A percentile compares a stretch with the other conserved stretches of the same genome.
Evolutionary conservation across 352 stramenopile genomes (phyloP).

Genomic region (Globisporangium rhizosaccharum): DNA sequence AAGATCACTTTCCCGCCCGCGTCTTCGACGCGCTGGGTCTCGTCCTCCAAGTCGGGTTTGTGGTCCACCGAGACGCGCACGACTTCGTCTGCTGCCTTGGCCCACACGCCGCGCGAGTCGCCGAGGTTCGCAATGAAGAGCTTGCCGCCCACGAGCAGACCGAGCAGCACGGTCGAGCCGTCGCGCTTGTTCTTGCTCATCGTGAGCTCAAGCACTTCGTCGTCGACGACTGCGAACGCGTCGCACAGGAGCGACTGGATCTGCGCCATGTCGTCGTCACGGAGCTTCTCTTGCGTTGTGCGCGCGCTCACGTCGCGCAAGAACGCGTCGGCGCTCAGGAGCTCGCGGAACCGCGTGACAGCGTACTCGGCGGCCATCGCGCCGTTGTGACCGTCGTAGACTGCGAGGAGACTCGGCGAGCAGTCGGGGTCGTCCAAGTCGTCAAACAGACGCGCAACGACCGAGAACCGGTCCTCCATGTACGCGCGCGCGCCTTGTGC

Average conservation of each 20-base stretch:
- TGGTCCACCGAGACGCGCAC: slow-evolving; percentile 72
- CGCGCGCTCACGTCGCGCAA: slow-evolving; percentile 43
- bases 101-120: slow-evolving; percentile 65
- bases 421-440: slow-evolving; percentile 29
- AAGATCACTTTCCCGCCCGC: slow-evolving; percentile 76
- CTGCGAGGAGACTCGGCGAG: slow-evolving; percentile 48
- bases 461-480: slow-evolving; percentile 77
- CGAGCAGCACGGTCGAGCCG: slow-evolving; percentile 69
- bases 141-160: slow-evolving; percentile 59
- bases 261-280: slow-evolving; percentile 37
- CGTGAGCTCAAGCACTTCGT: slow-evolving; percentile 67
- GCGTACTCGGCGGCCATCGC: slow-evolving; percentile 63
- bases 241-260: slow-evolving; percentile 49
- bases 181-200: slow-evolving; percentile 66
- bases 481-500: slow-evolving; percentile 66
- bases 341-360: slow-evolving; percentile 46
- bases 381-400: slow-evolving; percentile 79
- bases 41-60: slow-evolving; percentile 63
- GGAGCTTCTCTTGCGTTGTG: slow-evolving; percentile 23
- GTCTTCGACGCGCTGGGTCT: slow-evolving; percentile 52
- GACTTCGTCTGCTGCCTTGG: slow-evolving; percentile 29
- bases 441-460: slow-evolving; percentile 56
- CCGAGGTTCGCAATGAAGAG: slow-evolving; percentile 76
- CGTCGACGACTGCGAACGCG: slow-evolving; percentile 55
- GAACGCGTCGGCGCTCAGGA: slow-evolving; percentile 43